Evolutionary conservation across 768 basidiomycete species (phyloP), one percentile per base, ranked within the genome.

Genomic region (Hemileccinum impolitum): DNA sequence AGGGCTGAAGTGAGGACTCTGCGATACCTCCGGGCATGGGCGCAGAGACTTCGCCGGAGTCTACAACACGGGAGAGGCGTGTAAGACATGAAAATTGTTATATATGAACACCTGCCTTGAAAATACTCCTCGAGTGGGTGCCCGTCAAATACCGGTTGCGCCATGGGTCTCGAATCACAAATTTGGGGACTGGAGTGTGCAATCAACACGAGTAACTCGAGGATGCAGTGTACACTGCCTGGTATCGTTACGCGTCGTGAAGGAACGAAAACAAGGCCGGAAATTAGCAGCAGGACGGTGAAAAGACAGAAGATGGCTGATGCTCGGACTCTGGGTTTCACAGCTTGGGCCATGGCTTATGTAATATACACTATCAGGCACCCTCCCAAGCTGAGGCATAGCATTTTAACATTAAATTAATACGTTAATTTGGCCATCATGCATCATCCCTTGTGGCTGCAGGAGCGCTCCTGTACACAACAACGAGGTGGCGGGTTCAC

Each of bases 111-210:
- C 45, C 17, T 36, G 85, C 87, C 80, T 75, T 78, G 72, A 47
- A 90, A 71, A 66, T 90, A 90, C 57, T 81, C 76, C 58, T 84
- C 80, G 37, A 90, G 75, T 37, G 87, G 87, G 58, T 88, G 85
- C 53, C 87, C 81, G 56, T 87, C 82, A 68, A 87, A 87, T 52
- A 88, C 65, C 50, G 87, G 75, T 73, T 89, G 84, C 31, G 87
- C 87, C 87, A 90, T 90, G 50, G 23, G 23, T 23, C 23, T 23
- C 23, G 23, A 23, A 23, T 23, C 23, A n/a, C n/a, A n/a, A n/a
- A n/a, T n/a, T n/a, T n/a, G n/a, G n/a, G n/a, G 23, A 44, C 39
- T 30, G 44, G 41, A 15, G n/a, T 48, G 47, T 39, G 42, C 26
- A 51, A 60, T 65, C 52, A 30, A 34, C 50, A 39, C 32, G 3